phyloP scores from a whole-genome alignment of 2,329 filamentous ascomycete genomes.

The Apiospora kogelbergensis region DNA sequence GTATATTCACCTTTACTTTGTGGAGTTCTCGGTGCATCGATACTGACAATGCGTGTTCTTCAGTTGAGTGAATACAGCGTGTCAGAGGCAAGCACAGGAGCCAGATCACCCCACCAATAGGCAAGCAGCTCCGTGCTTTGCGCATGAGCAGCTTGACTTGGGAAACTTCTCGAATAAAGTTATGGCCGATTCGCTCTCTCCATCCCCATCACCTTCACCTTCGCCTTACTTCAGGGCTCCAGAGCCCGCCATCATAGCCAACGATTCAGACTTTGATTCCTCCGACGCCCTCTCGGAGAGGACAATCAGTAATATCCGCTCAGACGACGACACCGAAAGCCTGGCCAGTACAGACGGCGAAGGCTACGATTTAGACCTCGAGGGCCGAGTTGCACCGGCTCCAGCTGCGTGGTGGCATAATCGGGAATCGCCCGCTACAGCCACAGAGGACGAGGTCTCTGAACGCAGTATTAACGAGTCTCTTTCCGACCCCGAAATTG shows the following conservation, averaged over 20 bases:
- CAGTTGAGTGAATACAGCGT: neutral
- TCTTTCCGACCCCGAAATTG: neutral
- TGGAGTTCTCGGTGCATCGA: neutral
- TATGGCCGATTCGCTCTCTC: constrained; percentile 4
- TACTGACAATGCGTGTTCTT: neutral
- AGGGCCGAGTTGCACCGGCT: neutral
- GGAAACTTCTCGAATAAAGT: neutral
- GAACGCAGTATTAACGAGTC: neutral
- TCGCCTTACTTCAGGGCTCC: neutral
- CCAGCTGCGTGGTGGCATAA: neutral
- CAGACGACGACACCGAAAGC: neutral
- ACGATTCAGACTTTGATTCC: constrained; percentile 1
- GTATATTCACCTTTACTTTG: neutral
- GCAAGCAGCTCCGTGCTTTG: constrained; percentile 4
- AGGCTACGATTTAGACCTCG: neutral
- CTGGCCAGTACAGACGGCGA: neutral
- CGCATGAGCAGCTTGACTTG: constrained; percentile 4
- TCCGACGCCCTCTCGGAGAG: neutral
- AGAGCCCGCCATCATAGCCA: neutral
- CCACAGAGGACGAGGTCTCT: neutral
- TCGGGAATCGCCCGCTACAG: neutral
- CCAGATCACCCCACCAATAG: neutral
- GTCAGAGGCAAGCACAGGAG: neutral
- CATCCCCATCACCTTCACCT: neutral
- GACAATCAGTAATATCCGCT: neutral